phyloP scores from a whole-genome alignment of 768 basidiomycete species.

The Lentinula detonsa region DNA sequence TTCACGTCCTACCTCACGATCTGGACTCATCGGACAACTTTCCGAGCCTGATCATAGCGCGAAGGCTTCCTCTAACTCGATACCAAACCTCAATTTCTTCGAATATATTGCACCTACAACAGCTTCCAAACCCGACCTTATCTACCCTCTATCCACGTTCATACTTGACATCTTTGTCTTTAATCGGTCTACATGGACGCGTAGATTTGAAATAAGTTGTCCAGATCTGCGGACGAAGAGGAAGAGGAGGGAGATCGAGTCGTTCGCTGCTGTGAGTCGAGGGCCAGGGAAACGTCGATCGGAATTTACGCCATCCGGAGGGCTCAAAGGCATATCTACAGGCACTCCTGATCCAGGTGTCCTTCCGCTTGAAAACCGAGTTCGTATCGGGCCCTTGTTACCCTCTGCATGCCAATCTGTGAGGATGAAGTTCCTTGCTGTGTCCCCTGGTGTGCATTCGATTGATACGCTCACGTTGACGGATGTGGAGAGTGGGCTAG shows the following conservation, averaged over 20 bases:
- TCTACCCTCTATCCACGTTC: conserved; percentile 72
- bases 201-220: conserved; percentile 72
- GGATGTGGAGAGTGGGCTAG: conserved; percentile 66
- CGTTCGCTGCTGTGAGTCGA: conserved; percentile 17
- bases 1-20: neutral
- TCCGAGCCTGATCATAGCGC: neutral
- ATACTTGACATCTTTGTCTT: conserved; percentile 85
- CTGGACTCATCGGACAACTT: neutral
- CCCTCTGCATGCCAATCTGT: conserved; percentile 83
- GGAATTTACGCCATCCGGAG: neutral
- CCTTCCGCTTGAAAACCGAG: conserved; percentile 69
- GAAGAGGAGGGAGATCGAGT: conserved; percentile 31
- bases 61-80: neutral
- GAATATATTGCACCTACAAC: neutral
- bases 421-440: conserved; percentile 78
- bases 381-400: conserved; percentile 79
- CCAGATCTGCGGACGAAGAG: conserved; percentile 40
- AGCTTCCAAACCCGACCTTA: conserved; percentile 30
- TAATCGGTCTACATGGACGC: conserved; percentile 71
- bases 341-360: conserved; percentile 46
- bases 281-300: conserved; percentile 25
- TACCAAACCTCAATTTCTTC: neutral
- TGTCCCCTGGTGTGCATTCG: conserved; percentile 74
- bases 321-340: neutral
- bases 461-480: conserved; percentile 68